Percentiles rank a stretch among this genome's conserved stretches.
phyloP scores from a whole-genome alignment of 2,329 filamentous ascomycete genomes.

The Trichoderma aggressivum region DNA sequence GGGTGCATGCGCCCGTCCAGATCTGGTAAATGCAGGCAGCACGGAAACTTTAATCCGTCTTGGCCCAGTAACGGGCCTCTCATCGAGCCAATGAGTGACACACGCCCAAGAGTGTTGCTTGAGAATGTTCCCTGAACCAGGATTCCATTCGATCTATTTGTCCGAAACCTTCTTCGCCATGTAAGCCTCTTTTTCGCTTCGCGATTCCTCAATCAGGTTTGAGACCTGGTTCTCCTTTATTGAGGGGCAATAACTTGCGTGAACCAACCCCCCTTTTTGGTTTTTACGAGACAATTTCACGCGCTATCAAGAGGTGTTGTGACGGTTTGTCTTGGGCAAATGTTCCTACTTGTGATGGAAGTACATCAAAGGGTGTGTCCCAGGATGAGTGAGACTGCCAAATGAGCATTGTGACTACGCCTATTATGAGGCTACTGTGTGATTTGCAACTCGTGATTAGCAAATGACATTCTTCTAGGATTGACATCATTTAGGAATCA shows the following conservation, averaged over 20 bases:
- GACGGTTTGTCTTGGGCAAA: neutral
- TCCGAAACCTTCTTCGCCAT: neutral
- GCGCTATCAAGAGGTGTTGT: neutral
- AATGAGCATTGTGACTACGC: neutral
- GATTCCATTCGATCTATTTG: neutral
- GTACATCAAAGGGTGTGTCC: neutral
- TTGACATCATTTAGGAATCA: neutral
- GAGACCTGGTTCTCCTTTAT: no score
- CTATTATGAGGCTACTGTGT: neutral
- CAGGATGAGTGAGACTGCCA: neutral
- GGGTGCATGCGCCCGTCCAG: slow-evolving; percentile 1
- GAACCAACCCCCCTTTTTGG: neutral
- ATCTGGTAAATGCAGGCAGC: neutral
- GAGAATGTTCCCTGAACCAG: neutral
- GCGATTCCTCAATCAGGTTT: neutral
- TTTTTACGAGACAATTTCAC: neutral
- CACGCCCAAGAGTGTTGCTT: neutral
- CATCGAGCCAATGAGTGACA: neutral
- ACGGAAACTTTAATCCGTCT: slow-evolving; percentile 7
- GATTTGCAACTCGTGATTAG: neutral
- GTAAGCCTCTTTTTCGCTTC: neutral
- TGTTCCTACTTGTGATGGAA: neutral
- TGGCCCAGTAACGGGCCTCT: neutral
- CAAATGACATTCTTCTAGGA: neutral
- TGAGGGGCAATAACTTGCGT: neutral